Evolutionary conservation across 2,329 filamentous ascomycete species (phyloP), one percentile per base, ranked within the genome.

Genomic region (Penicillium sp.): DNA sequence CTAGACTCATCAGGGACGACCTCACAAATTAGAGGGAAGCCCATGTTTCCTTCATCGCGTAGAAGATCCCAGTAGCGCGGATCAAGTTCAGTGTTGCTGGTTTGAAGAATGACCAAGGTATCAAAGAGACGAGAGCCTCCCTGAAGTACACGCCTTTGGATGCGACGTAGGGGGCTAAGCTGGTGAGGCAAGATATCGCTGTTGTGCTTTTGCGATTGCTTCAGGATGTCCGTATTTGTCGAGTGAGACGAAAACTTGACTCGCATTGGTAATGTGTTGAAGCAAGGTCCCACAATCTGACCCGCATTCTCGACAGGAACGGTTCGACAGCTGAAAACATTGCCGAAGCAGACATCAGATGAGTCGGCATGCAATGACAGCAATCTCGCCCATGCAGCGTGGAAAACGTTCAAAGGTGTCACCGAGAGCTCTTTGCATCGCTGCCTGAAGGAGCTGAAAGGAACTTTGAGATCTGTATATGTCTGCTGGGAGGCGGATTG

Each of bases 191-290:
- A 60, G 2, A 83, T 69, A 0, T 83, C 75, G 0, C 80, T 71
- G 61, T 88, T 90, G 24, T 81, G 65, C 0, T 69, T 68, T 44
- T 90, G 85, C 2, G 89, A 75, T 2, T 72, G 66, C 49, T 78
- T 80, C 24, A 86, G 70, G 9, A 90, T 64, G 4, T 83, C 78
- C 0, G 75, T 59, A 49, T 84, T 83, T 13, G 76, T 78, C 0
- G 67, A 72, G 1, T 66, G 66, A 2, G 64, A 63, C 1, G 75
- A 69, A 8, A 87, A 53, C 28, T 81, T 70, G 13, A 82, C 71
- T 24, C 89, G 80, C 1, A 90, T 64, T 0, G 91, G 89, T 10
- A 95, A 71, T 0, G 91, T 95, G 64, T 95, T 96, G 75, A 96
- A 95, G 66, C 89, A 95, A 0, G 91, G 91, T 0, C 88, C 89